A percentile compares a stretch with the other conserved stretches of the same genome.
Evolutionary conservation across 2,329 filamentous ascomycete genomes (phyloP).

Genomic region (Sporothrix luriei): DNA sequence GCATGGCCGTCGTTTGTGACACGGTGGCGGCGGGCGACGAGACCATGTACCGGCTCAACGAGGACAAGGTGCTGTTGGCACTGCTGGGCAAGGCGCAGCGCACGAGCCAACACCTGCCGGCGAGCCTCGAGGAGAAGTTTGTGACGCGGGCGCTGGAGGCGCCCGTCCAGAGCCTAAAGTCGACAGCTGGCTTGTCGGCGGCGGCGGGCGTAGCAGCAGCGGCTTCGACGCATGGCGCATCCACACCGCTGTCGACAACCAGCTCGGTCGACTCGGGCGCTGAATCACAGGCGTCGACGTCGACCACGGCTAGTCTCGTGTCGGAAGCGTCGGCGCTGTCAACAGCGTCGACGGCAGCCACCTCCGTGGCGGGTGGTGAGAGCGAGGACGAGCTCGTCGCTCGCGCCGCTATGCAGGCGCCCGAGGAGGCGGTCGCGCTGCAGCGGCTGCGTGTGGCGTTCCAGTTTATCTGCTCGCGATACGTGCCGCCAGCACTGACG

Average conservation of each 20-base stretch:
- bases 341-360: constrained; percentile 51
- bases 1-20: constrained; percentile 75
- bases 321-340: constrained; percentile 43
- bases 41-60: constrained; percentile 78
- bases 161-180: constrained; percentile 70
- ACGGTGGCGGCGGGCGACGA: constrained; percentile 81
- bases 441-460: constrained; percentile 67
- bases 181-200: neutral
- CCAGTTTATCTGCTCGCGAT: constrained; percentile 64
- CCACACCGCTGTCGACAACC: constrained; percentile 40
- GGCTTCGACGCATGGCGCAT: constrained; percentile 44
- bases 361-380: constrained; percentile 44
- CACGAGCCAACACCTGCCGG: constrained; percentile 67
- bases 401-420: constrained; percentile 50
- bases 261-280: constrained; percentile 41
- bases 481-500: constrained; percentile 55
- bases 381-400: constrained; percentile 38
- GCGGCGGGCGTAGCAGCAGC: neutral
- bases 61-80: constrained; percentile 67
- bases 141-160: constrained; percentile 74
- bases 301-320: constrained; percentile 40
- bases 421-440: constrained; percentile 56
- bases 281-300: constrained; percentile 52
- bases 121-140: constrained; percentile 83
- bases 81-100: constrained; percentile 71